Percentiles rank a stretch among this genome's conserved stretches.
phyloP scores from a whole-genome alignment of 2,329 filamentous ascomycete genomes.

The Sordariomycetes sp. region DNA sequence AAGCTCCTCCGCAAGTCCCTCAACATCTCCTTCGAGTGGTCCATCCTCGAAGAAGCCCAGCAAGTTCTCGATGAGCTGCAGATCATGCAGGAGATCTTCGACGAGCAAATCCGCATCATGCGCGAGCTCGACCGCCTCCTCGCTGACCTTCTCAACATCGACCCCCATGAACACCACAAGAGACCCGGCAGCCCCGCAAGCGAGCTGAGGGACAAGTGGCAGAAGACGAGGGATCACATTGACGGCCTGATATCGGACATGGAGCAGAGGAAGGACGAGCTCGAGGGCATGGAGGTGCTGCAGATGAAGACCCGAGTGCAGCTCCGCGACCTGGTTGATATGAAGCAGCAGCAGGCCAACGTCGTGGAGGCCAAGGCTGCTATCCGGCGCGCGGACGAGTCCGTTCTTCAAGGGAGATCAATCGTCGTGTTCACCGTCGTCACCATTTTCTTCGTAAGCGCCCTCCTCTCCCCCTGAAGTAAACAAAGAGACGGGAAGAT shows the following conservation, averaged over 20 bases:
- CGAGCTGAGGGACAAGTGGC: constrained; percentile 1
- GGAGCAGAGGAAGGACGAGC: constrained; percentile 10
- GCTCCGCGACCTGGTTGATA: constrained; percentile 24
- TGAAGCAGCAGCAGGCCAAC: constrained; percentile 37
- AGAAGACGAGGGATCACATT: constrained; percentile 7
- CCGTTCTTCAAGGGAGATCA: constrained; percentile 29
- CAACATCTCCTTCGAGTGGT: constrained; percentile 11
- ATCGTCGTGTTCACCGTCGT: constrained; percentile 37
- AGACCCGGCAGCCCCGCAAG: background rate
- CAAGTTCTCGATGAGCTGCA: constrained; percentile 10
- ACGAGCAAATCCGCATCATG: constrained; percentile 6
- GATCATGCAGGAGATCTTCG: constrained; percentile 10
- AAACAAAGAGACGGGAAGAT: no score
- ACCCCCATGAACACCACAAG: background rate
- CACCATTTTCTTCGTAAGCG: constrained; percentile 34
- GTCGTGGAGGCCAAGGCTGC: constrained; percentile 34
- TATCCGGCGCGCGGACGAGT: constrained; percentile 27
- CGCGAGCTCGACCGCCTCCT: constrained; percentile 10
- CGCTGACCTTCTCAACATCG: constrained; percentile 2
- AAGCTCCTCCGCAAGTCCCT: constrained; percentile 10
- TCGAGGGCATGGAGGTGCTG: constrained; percentile 14
- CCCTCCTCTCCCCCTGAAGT: background rate
- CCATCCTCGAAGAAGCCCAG: constrained; percentile 9
- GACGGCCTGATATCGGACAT: constrained; percentile 6
- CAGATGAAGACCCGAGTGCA: constrained; percentile 15